phyloP scores from a whole-genome alignment of 1,284 basidiomycete species.

The Ceratorhiza oryzae-sativae region DNA sequence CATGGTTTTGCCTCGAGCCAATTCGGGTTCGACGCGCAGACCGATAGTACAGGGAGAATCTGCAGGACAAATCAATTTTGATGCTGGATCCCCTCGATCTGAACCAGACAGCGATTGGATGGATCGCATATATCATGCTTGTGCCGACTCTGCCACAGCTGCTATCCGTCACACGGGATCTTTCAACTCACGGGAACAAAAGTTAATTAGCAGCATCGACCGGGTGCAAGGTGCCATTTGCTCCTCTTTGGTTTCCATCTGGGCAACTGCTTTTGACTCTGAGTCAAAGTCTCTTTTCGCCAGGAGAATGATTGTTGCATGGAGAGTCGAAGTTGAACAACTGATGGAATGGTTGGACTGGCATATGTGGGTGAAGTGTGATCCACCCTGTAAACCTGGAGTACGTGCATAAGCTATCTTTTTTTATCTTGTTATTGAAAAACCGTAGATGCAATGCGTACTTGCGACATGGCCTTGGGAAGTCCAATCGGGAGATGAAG shows the following conservation, averaged over 20 bases:
- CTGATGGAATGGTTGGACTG: constrained; percentile 59
- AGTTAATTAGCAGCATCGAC: neutral
- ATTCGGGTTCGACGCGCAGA: neutral
- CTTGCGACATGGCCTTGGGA: constrained; percentile 25
- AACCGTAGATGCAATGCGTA: constrained; percentile 10
- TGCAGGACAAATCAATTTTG: neutral
- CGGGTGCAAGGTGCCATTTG: constrained; percentile 48
- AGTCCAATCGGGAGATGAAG: constrained; percentile 1
- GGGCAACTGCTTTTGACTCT: constrained; percentile 52
- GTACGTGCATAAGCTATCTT: constrained; percentile 45
- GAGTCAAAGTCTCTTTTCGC: constrained; percentile 42
- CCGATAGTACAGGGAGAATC: neutral
- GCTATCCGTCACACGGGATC: neutral
- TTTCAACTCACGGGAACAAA: constrained; percentile 6
- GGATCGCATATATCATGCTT: neutral
- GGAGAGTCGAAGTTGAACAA: constrained; percentile 48
- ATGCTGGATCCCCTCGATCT: neutral
- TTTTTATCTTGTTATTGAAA: neutral
- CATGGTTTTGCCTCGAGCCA: constrained; percentile 45
- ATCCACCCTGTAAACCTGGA: constrained; percentile 54
- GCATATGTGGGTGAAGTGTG: constrained; percentile 57
- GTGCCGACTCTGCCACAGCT: constrained; percentile 17
- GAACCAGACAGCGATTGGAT: constrained; percentile 16
- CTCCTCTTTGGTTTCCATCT: constrained; percentile 55
- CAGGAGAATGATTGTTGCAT: constrained; percentile 44